Evolutionary conservation across 371 early-diverging fungal genomes (phyloP).

Genomic region (Mucor irregularis): DNA sequence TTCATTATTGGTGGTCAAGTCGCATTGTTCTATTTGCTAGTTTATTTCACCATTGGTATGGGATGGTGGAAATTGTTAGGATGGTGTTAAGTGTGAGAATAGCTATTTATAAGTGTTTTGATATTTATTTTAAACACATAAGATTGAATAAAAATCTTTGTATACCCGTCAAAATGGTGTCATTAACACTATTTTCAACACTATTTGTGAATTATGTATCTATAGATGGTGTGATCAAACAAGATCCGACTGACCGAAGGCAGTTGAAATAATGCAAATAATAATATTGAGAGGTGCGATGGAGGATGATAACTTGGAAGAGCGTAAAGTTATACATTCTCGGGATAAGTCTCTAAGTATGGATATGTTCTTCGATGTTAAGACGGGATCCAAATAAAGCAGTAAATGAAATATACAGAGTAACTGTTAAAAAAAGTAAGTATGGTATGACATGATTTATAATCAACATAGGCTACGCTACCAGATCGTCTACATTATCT

Average conservation of each 20-base stretch:
- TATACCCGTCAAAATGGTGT: no score
- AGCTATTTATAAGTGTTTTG: no score
- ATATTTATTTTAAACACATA: no score
- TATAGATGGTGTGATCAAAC: no score
- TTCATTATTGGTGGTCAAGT: slow-evolving; percentile 58
- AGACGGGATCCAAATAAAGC: slow-evolving; percentile 43
- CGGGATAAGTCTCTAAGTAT: slow-evolving; percentile 36
- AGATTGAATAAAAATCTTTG: no score
- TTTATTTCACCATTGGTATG: slow-evolving; percentile 67
- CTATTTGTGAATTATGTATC: no score
- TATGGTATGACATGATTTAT: neutral
- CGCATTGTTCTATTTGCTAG: slow-evolving; percentile 48
- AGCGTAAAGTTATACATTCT: slow-evolving; percentile 33
- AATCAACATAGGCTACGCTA: neutral
- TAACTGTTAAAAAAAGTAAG: slow-evolving; percentile 13
- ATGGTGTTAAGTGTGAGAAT: slow-evolving; percentile 19
- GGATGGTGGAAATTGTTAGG: slow-evolving; percentile 72
- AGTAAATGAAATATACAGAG: slow-evolving; percentile 35
- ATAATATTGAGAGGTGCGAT: slow-evolving; percentile 38
- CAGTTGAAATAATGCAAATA: slow-evolving; percentile 39
- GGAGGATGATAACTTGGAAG: neutral
- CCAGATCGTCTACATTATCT: slow-evolving; percentile 17
- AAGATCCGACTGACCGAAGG: slow-evolving; percentile 43
- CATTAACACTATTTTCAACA: no score
- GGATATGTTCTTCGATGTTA: slow-evolving; percentile 35